Evolutionary conservation across 352 stramenopile species (phyloP).

Genomic region (Phytopythium litorale): DNA sequence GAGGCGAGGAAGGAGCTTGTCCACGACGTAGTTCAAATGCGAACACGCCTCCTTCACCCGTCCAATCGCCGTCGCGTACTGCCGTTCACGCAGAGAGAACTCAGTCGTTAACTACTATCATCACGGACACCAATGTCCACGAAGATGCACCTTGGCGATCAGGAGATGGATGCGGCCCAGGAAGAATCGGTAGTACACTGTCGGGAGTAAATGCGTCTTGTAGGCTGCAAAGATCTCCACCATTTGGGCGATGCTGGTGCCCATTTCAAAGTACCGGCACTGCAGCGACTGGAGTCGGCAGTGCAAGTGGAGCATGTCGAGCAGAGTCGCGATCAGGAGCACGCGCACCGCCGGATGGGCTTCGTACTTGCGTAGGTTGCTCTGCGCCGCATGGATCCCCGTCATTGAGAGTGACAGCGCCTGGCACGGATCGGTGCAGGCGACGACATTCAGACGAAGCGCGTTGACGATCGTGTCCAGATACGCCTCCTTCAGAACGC

Average conservation of each 20-base stretch:
- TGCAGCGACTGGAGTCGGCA: conserved; percentile 55
- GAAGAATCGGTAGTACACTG: conserved; percentile 45
- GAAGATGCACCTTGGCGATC: conserved; percentile 53
- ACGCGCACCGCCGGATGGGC: conserved; percentile 30
- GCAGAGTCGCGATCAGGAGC: conserved; percentile 52
- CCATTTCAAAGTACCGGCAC: conserved; percentile 66
- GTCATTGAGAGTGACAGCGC: conserved; percentile 45
- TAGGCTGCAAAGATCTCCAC: conserved; percentile 48
- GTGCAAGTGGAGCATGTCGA: conserved; percentile 68
- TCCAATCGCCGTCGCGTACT: conserved; percentile 64
- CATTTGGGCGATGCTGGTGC: conserved; percentile 49
- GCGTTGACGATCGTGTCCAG: conserved; percentile 54
- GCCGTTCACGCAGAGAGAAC: neutral
- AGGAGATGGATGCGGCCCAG: conserved; percentile 50
- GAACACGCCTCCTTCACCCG: conserved; percentile 39
- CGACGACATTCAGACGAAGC: conserved; percentile 33
- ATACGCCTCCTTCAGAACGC: conserved; percentile 31
- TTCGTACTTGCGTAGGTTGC: conserved; percentile 36
- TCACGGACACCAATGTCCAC: neutral
- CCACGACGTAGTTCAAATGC: conserved; percentile 52
- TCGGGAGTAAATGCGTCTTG: conserved; percentile 41
- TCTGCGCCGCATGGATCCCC: conserved; percentile 47
- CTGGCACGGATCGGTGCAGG: conserved; percentile 37
- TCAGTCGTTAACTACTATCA: neutral
- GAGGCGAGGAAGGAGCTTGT: conserved; percentile 41